Evolutionary conservation across 352 stramenopile genomes (phyloP).

Genomic region (Pythium angustatum): DNA sequence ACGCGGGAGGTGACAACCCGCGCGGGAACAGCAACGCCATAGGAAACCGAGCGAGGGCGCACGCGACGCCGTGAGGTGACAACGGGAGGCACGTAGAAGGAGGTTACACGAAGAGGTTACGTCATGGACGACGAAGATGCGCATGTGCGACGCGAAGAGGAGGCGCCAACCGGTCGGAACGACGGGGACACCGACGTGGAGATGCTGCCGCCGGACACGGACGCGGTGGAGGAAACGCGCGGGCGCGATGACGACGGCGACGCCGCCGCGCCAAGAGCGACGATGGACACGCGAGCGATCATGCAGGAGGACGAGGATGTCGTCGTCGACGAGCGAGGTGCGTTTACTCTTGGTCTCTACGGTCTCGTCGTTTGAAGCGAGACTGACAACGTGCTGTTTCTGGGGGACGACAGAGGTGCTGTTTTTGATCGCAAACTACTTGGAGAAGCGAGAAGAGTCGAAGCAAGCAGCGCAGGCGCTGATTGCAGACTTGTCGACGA

Average conservation of each 20-base stretch:
- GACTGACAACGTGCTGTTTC: conserved; percentile 13
- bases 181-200: conserved; percentile 1
- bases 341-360: not conserved
- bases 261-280: not conserved
- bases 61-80: not conserved
- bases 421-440: conserved; percentile 86
- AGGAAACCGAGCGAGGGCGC: not conserved
- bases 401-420: conserved; percentile 50
- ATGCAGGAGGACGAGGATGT: not conserved
- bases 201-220: not conserved
- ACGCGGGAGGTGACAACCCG: conserved; percentile 20
- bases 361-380: not conserved
- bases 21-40: conserved; percentile 18
- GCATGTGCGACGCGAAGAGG: not conserved
- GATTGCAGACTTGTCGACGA: conserved; percentile 63
- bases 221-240: not conserved
- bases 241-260: not conserved
- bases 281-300: not conserved
- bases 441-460: conserved; percentile 68
- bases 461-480: conserved; percentile 60
- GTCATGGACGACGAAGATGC: conserved; percentile 19
- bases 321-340: conserved; percentile 23
- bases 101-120: not conserved
- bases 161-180: not conserved
- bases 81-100: not conserved